Evolutionary conservation across 495 filamentous ascomycete species (phyloP), one percentile per base, ranked within the genome.

Genomic region (Tetracladium setigerum): DNA sequence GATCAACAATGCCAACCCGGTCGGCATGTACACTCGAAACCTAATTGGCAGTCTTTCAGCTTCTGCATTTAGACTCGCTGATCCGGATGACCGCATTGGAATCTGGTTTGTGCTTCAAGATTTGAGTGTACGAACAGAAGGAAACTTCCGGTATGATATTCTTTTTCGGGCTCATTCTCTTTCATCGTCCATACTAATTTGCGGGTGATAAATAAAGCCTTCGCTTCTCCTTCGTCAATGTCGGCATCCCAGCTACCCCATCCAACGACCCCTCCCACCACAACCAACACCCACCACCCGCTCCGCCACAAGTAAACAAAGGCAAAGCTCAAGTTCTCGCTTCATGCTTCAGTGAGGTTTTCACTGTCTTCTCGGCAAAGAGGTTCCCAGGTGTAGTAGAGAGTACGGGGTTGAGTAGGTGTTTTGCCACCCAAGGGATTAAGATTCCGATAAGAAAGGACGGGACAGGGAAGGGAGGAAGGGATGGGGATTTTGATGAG

Each of bases 331-430:
- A 86, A 0, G 83, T 97, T 19, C 77, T 98, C 2, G 92, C 92
- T 2, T 84, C 82, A 2, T 85, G 83, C 54, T 98, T 92, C 63
- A 89, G 83, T 31, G 86, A 95, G 12, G 74, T 79, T 14, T 97
- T 98, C 74, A 87, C 92, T 50, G 92, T 98, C 37, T 97, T 82
- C 63, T 89, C 83, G 5, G 92, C 92, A 30, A 98, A 98, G 76
- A 95, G 95, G 54, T 98, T 98, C 72, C 91, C 92, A 0, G 92
- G 92, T 48, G 92, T 98, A 1, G 94, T 95, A 53, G 91, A 96
- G 61, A 91, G 85, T 62, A 98, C 92, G 2, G 64, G 76, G n/a
- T 67, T 98, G 15, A 95, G 89, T 73, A 95, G 94, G 62, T 84
- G 80, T 56, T 98, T 98, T 66, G 92, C 92, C 10, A 74, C 80